Base-by-base conservation (phyloP, 306 rosid species). In the Fragaria nilgerrensis region DNA sequence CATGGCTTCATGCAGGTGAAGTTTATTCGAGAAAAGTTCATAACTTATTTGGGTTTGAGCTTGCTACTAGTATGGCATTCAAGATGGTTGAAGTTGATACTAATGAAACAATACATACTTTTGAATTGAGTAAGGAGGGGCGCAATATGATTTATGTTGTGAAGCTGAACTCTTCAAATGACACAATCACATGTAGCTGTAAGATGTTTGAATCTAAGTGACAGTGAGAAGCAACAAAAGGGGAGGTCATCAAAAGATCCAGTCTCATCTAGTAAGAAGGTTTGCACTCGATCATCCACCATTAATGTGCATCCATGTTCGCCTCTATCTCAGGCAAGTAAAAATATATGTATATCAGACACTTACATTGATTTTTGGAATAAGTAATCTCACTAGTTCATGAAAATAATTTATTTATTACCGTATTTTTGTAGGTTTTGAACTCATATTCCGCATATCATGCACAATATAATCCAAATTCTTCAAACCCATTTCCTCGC, bases 191-290 rank as follows among this genome's bases (percentile, higher is more conserved):
- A 5, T 37, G 41, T 37, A 37, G 41, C 41, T 37, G 41, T 6
- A 37, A 56, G 63, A n/a, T 8, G 13, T 56, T n/a, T 56, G 63
- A 56, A 56, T 56, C 29, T 3, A 56, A 2, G 12, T 0, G 2
- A 17, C 17, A 19, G 1, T 7, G 22, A 5, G 19, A 53, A 53
- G 10, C 10, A 53, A 17, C 59, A 53, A 20, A 53, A 53, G 5
- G 14, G 2, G 48, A 47, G 13, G n/a, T 1, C 19, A 49, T 0
- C 8, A 49, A 49, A 49, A 16, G 55, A 16, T 49, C 20, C 20
- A 49, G 9, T 56, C 15, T n/a, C 63, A 67, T 69, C 41, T 6
- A 69, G 56, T 44, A 69, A 69, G 56, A 69, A 69, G 47, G 25
- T 43, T n/a, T 68, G 67, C 19, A 27, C 3, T 39, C 29, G 2